Conservation (phyloP, 148 eudicot species). For the Salicornia ramosissima region DNA sequence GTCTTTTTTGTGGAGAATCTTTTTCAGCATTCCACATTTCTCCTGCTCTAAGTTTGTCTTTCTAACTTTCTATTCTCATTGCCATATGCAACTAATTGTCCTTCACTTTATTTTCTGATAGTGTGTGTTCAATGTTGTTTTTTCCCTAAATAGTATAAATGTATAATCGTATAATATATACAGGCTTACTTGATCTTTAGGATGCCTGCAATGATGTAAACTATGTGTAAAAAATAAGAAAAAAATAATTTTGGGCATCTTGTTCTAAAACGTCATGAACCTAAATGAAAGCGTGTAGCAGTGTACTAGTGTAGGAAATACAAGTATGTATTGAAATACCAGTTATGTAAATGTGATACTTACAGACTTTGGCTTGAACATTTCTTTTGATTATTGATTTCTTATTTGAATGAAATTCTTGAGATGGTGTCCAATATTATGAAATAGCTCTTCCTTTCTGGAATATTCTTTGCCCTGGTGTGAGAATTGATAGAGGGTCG, state of each 20-base stretch:
- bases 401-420: slow-evolving; percentile 10
- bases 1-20: slow-evolving; percentile 14
- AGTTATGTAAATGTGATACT: slow-evolving; percentile 18
- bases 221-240: not conserved
- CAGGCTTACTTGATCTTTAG: too few relatives aligned
- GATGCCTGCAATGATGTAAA: too few relatives aligned
- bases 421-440: slow-evolving; percentile 18
- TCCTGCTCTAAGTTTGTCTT: too few relatives aligned
- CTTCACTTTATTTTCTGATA: not conserved
- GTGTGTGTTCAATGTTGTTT: too few relatives aligned
- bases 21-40: not conserved
- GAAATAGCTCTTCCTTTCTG: slow-evolving; percentile 37
- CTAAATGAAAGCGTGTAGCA: too few relatives aligned
- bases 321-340: too few relatives aligned
- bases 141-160: too few relatives aligned
- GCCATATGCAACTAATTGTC: not conserved
- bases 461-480: slow-evolving; percentile 91
- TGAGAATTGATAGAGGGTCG: slow-evolving; percentile 71
- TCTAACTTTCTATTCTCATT: slow-evolving; percentile 10
- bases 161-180: too few relatives aligned
- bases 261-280: not conserved
- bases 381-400: slow-evolving; percentile 5
- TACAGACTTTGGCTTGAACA: slow-evolving; percentile 20
- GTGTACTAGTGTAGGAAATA: slow-evolving; percentile 5
- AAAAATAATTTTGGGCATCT: not conserved